Evolutionary conservation across 2,329 filamentous ascomycete species (phyloP).

Genomic region (Oidium heveae): DNA sequence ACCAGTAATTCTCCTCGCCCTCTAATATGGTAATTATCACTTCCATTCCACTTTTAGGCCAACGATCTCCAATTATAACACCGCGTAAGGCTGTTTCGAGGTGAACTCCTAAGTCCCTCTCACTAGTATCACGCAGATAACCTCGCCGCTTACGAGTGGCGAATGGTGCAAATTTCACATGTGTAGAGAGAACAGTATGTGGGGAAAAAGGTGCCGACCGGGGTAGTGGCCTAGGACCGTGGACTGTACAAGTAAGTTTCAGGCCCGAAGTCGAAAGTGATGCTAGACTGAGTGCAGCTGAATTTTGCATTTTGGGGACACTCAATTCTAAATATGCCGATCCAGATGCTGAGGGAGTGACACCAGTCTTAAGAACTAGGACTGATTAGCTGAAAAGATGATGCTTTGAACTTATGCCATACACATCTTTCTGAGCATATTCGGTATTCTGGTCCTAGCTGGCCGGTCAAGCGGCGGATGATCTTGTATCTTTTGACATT

Average conservation of each 20-base stretch:
- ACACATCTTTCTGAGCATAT: conserved; percentile 72
- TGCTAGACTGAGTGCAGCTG: conserved; percentile 23
- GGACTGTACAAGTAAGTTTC: conserved; percentile 81
- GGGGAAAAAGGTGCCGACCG: conserved; percentile 79
- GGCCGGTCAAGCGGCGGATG: conserved; percentile 21
- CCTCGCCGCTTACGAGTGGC: conserved; percentile 60
- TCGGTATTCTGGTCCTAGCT: conserved; percentile 32
- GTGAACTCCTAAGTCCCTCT: conserved; percentile 76
- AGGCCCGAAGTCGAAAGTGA: conserved; percentile 29
- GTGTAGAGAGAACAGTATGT: conserved; percentile 71
- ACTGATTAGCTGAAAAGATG: conserved; percentile 1
- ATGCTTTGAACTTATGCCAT: conserved; percentile 16
- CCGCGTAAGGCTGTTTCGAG: conserved; percentile 76
- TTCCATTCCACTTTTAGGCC: conserved; percentile 97
- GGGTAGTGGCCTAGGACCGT: conserved; percentile 75
- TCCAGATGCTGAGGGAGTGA: conserved; percentile 80
- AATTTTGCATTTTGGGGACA: conserved; percentile 19
- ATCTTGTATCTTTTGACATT: conserved; percentile 21
- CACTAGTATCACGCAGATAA: conserved; percentile 62
- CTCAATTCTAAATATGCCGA: conserved; percentile 64
- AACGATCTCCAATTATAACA: conserved; percentile 74
- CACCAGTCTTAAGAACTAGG: conserved; percentile 65
- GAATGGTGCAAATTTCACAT: conserved; percentile 93
- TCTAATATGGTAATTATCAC: conserved; percentile 82
- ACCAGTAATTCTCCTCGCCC: conserved; percentile 60